These are phyloP conservation scores for Lactifluus volemus DNA, from an alignment of 768 basidiomycete species.

Conservation along the genomic window DNA sequence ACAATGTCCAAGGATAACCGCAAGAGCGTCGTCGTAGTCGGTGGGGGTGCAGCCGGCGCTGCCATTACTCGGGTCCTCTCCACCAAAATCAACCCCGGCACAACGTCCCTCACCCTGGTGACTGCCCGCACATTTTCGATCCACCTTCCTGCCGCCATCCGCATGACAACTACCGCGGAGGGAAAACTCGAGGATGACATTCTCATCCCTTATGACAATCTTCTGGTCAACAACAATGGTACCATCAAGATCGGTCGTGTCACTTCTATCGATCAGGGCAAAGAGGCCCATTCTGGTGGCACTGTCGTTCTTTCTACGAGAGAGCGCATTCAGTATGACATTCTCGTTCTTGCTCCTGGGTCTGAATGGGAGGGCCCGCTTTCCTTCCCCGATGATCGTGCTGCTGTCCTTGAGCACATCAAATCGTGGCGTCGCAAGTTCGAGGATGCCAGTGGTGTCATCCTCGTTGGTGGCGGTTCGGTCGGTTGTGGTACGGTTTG, in stretches of 20 bases:
- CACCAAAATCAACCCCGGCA: constrained; percentile 37
- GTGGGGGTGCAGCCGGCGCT: constrained; percentile 44
- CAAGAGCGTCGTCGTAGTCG: constrained; percentile 18
- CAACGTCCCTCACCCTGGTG: constrained; percentile 47
- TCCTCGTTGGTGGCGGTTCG: constrained; percentile 32
- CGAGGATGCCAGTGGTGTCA: constrained; percentile 24
- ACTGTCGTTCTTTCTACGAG: constrained; percentile 1
- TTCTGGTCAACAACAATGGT: constrained; percentile 11
- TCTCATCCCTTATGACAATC: constrained; percentile 15
- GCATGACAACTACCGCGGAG: constrained; percentile 41
- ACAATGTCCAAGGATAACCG: constrained; percentile 10
- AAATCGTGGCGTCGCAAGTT: constrained; percentile 20
- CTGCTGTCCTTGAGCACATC: constrained; percentile 20
- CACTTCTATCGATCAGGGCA: constrained; percentile 3
- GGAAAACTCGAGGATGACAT: constrained; percentile 27
- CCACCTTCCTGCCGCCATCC: constrained; percentile 40
- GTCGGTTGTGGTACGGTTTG: constrained; percentile 34
- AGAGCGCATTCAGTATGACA: not conserved
- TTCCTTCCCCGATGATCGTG: constrained; percentile 1
- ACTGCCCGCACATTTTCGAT: constrained; percentile 42
- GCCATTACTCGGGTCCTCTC: constrained; percentile 40
- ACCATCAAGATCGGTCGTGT: constrained; percentile 15
- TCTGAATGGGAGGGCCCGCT: too few species aligned
- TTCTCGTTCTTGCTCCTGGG: too few species aligned
- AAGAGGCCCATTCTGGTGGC: not conserved